These are phyloP conservation scores for Calophaca sinica DNA, from an alignment of 306 rosid genomes.

Conservation along the genomic window DNA sequence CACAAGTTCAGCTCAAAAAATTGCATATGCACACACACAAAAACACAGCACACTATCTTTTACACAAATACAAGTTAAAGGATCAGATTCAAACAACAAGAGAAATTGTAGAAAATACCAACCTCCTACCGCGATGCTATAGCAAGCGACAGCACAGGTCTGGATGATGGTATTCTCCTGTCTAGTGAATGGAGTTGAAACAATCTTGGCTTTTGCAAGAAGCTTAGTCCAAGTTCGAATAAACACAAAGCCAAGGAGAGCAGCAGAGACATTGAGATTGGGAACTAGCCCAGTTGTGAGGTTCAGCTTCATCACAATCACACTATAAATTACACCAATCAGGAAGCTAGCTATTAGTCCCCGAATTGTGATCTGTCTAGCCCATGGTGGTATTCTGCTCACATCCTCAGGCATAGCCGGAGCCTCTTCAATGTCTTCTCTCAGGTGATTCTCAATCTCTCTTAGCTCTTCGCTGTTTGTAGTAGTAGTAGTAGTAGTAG, in stretches of 20 bases:
- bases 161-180: constrained; percentile 96
- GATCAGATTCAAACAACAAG: background rate
- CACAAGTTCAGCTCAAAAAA: constrained; percentile 22
- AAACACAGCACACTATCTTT: constrained; percentile 3
- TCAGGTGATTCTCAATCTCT: constrained; percentile 59
- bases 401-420: constrained; percentile 56
- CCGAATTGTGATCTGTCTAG: constrained; percentile 75
- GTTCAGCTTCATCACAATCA: constrained; percentile 87
- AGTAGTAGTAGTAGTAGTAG: background rate
- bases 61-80: background rate
- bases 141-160: constrained; percentile 98
- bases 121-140: constrained; percentile 97
- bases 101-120: constrained; percentile 19
- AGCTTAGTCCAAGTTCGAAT: constrained; percentile 80
- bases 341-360: constrained; percentile 74
- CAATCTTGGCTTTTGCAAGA: constrained; percentile 79
- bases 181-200: constrained; percentile 80
- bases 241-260: constrained; percentile 94
- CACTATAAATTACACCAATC: constrained; percentile 83
- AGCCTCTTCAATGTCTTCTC: constrained; percentile 57
- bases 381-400: constrained; percentile 73
- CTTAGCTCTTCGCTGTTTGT: constrained; percentile 43
- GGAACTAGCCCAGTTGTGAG: constrained; percentile 98
- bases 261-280: constrained; percentile 95
- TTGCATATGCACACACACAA: no score